Evolutionary conservation across 2,329 filamentous ascomycete genomes (phyloP).

Genomic region (Ophiognomonia clavigignenti-juglandacearum): DNA sequence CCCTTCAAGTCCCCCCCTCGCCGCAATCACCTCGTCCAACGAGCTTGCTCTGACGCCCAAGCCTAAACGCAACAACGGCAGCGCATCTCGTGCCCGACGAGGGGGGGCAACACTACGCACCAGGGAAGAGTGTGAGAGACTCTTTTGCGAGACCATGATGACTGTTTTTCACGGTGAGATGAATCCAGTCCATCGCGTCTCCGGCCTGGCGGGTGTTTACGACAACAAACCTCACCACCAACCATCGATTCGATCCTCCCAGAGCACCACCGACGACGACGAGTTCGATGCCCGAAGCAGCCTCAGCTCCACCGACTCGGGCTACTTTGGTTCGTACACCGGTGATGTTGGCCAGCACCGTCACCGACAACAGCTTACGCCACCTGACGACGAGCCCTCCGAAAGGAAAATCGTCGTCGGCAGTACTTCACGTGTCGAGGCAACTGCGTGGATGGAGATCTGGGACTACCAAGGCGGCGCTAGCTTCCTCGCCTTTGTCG

Average conservation of each 20-base stretch:
- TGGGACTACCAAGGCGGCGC: slow-evolving; percentile 83
- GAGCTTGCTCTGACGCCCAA: slow-evolving; percentile 62
- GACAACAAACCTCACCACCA: slow-evolving; percentile 24
- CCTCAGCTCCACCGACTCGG: slow-evolving; percentile 13
- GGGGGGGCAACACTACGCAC: slow-evolving; percentile 95
- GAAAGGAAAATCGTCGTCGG: slow-evolving; percentile 17
- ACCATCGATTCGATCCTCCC: slow-evolving; percentile 4
- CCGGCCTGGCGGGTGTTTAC: slow-evolving; percentile 78
- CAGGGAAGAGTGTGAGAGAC: slow-evolving; percentile 99
- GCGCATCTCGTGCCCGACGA: slow-evolving; percentile 49
- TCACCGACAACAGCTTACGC: slow-evolving; percentile 32
- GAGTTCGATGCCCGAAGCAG: slow-evolving; percentile 6
- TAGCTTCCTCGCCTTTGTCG: slow-evolving; percentile 82
- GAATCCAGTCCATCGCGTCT: slow-evolving; percentile 70
- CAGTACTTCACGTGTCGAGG: slow-evolving; percentile 25
- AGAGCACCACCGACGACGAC: slow-evolving; percentile 7
- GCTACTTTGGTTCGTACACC: slow-evolving; percentile 19
- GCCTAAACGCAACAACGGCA: slow-evolving; percentile 35
- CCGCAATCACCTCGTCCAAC: slow-evolving; percentile 64
- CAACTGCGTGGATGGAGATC: slow-evolving; percentile 67
- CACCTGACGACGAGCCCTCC: slow-evolving; percentile 40
- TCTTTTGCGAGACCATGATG: slow-evolving; percentile 96
- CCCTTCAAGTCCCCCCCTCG: slow-evolving; percentile 85
- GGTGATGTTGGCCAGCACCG: slow-evolving; percentile 18
- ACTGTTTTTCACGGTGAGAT: slow-evolving; percentile 95